Conservation (phyloP, 352 stramenopile species). For the Globisporangium nodosum region DNA sequence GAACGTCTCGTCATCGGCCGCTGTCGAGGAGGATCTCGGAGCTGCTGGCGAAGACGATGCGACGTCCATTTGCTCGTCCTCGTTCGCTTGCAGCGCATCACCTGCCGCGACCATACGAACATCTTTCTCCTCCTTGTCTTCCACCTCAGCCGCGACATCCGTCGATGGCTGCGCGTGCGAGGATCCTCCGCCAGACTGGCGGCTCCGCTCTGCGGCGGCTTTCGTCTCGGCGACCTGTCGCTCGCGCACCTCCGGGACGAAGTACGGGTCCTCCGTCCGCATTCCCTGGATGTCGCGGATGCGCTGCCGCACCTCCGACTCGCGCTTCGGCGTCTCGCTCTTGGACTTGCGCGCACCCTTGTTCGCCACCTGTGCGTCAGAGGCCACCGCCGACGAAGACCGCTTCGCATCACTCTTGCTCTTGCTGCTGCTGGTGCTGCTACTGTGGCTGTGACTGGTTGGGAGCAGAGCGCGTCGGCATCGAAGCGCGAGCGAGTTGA, state of each 20-base stretch:
- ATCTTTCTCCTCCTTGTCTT: neutral
- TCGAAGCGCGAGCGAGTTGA: conserved; percentile 31
- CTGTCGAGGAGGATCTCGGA: neutral
- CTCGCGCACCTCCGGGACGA: conserved; percentile 26
- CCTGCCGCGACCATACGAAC: neutral
- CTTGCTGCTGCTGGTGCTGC: neutral
- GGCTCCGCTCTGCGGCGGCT: conserved; percentile 9
- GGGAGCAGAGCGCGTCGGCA: conserved; percentile 27
- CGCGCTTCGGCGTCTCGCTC: conserved; percentile 9
- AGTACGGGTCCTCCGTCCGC: conserved; percentile 56
- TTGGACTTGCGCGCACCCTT: neutral
- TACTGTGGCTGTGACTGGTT: conserved; percentile 8
- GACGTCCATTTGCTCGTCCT: neutral
- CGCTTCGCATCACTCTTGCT: neutral
- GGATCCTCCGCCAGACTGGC: no score
- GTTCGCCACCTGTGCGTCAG: neutral
- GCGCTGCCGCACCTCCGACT: conserved; percentile 37
- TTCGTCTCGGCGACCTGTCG: conserved; percentile 41
- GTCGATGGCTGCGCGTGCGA: neutral
- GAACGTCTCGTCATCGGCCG: conserved; percentile 1
- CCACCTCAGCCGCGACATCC: neutral
- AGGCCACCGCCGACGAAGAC: no score
- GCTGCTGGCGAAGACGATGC: neutral
- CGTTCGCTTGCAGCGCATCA: neutral
- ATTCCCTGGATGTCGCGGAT: conserved; percentile 59